Evolutionary conservation across 202 grass and related monocot species (phyloP).

Genomic region (Digitaria exilis): DNA sequence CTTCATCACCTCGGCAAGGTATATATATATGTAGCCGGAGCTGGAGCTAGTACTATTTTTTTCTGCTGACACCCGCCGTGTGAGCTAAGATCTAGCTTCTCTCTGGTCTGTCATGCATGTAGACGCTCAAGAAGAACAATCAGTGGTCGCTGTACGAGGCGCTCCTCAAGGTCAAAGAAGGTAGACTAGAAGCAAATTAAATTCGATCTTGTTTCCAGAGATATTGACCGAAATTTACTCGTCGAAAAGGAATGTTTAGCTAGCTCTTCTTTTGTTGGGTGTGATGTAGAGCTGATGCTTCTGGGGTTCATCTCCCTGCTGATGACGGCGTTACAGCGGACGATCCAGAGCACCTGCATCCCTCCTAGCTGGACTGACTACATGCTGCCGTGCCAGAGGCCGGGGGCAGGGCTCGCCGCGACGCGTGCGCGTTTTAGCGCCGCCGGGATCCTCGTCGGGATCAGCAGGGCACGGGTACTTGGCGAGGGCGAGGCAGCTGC

Average conservation of each 20-base stretch:
- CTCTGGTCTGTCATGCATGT: neutral
- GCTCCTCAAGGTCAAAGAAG: constrained; percentile 96
- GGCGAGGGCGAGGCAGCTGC: constrained; percentile 26
- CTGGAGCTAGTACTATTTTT: neutral
- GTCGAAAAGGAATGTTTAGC: neutral
- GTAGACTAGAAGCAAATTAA: constrained; percentile 19
- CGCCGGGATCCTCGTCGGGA: constrained; percentile 40
- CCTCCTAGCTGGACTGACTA: constrained; percentile 55
- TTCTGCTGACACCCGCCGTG: neutral
- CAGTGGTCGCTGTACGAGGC: constrained; percentile 92
- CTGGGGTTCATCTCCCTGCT: constrained; percentile 93
- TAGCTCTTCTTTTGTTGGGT: constrained; percentile 5
- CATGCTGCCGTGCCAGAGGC: constrained; percentile 80
- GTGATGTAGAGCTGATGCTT: constrained; percentile 85
- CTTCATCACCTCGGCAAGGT: constrained; percentile 87
- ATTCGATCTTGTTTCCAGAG: too few relatives aligned
- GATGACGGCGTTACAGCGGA: constrained; percentile 75
- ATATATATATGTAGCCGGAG: too few relatives aligned
- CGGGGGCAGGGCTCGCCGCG: neutral
- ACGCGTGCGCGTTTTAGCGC: constrained; percentile 33
- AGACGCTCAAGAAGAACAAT: constrained; percentile 70
- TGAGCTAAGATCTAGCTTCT: neutral
- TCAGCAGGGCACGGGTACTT: constrained; percentile 52
- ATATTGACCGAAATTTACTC: neutral
- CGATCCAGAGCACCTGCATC: constrained; percentile 78